phyloP scores from a whole-genome alignment of 805 yeast genomes.

The Hemisphaericaspora nanyangensis region DNA sequence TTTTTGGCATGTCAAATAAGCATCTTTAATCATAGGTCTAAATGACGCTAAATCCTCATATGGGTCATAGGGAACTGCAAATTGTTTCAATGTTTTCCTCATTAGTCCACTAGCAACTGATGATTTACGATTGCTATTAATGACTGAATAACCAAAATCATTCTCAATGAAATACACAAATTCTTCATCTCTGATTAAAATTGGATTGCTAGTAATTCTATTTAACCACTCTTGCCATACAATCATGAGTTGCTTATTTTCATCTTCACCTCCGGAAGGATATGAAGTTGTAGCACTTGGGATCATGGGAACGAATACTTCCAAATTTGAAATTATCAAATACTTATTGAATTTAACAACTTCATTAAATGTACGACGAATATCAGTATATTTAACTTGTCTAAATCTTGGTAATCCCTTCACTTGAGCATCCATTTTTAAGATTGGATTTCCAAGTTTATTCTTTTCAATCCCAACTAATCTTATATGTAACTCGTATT shows the following conservation, averaged over 20 bases:
- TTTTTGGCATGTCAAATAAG: conserved; percentile 58
- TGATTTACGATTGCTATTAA: conserved; percentile 52
- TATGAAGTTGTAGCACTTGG: conserved; percentile 74
- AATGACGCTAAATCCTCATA: conserved; percentile 75
- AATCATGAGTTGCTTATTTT: conserved; percentile 49
- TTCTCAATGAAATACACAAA: conserved; percentile 78
- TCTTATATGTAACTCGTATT: conserved; percentile 45
- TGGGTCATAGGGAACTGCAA: conserved; percentile 89
- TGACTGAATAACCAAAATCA: conserved; percentile 63
- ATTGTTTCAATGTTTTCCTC: conserved; percentile 86
- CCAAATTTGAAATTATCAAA: conserved; percentile 76
- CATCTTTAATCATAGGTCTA: conserved; percentile 79
- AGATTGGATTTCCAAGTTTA: conserved; percentile 73
- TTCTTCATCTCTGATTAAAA: conserved; percentile 84
- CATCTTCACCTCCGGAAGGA: conserved; percentile 84
- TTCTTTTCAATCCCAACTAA: conserved; percentile 70
- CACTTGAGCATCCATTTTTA: conserved; percentile 56
- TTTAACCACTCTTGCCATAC: conserved; percentile 85
- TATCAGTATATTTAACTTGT: conserved; percentile 61
- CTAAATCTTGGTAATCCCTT: conserved; percentile 71
- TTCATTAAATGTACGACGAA: conserved; percentile 80
- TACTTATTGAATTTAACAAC: conserved; percentile 72
- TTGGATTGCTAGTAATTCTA: conserved; percentile 67
- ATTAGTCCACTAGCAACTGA: conserved; percentile 79
- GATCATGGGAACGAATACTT: conserved; percentile 87